Percentiles rank a stretch among this genome's conserved stretches.
Evolutionary conservation across 208 protist species (phyloP).

Genomic region (Crithidia sp.): DNA sequence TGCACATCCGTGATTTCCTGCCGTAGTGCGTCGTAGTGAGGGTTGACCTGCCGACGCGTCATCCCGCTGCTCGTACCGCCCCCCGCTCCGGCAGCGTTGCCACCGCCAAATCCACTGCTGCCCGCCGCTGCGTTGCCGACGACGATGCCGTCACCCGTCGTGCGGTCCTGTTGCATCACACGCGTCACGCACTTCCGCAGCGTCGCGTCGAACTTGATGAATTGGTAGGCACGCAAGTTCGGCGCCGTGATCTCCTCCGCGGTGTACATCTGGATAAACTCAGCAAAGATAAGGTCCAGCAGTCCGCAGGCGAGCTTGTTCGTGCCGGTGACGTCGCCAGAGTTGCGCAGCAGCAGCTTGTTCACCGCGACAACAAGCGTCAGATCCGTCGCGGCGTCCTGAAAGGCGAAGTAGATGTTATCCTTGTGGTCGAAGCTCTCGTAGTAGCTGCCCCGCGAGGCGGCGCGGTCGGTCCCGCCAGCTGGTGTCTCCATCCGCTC

Average conservation of each 20-base stretch:
- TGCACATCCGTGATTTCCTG: conserved; percentile 91
- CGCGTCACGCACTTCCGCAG: conserved; percentile 74
- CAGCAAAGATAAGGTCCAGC: conserved; percentile 78
- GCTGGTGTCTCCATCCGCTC: conserved; percentile 85
- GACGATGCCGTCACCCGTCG: conserved; percentile 49
- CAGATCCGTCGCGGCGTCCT: conserved; percentile 83
- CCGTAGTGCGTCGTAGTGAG: conserved; percentile 76
- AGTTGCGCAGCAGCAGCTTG: conserved; percentile 87
- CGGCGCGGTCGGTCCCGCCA: conserved; percentile 37
- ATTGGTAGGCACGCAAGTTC: conserved; percentile 82
- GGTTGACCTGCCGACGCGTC: conserved; percentile 73
- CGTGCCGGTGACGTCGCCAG: conserved; percentile 66
- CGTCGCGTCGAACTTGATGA: conserved; percentile 90
- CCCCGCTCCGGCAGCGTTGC: conserved; percentile 20
- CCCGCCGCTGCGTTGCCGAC: conserved; percentile 21
- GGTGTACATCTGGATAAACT: conserved; percentile 73
- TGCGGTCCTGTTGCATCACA: conserved; percentile 74
- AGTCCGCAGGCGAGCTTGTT: conserved; percentile 88
- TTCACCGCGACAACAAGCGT: conserved; percentile 90
- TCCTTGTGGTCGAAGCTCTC: conserved; percentile 92
- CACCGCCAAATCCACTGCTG: conserved; percentile 23
- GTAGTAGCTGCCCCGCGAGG: conserved; percentile 82
- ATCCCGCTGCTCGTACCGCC: conserved; percentile 22
- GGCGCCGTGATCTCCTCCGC: conserved; percentile 54
- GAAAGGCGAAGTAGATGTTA: conserved; percentile 91